Percentiles rank a stretch among this genome's conserved stretches.
phyloP scores from a whole-genome alignment of 1,139 yeast genomes.

The Suhomyces bolitotheri region DNA sequence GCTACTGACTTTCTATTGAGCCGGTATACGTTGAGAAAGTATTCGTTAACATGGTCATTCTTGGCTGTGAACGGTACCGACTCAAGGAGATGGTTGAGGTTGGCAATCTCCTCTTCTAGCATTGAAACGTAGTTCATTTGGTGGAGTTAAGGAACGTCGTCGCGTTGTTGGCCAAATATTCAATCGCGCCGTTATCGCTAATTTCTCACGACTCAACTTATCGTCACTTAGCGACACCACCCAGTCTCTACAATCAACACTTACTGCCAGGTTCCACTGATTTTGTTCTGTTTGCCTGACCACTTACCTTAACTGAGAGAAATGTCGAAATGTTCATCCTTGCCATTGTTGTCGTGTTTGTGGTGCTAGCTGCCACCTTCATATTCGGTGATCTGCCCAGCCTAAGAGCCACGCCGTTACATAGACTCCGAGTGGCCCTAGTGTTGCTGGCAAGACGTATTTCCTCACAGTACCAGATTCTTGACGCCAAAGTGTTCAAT shows the following conservation, averaged over 20 bases:
- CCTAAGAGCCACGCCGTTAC: conserved; percentile 38
- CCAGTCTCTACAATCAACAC: too few relatives aligned
- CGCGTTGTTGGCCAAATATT: too few relatives aligned
- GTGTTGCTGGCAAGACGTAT: conserved; percentile 7
- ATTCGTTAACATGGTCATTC: conserved; percentile 13
- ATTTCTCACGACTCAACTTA: too few relatives aligned
- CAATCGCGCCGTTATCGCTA: too few relatives aligned
- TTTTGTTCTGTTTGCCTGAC: too few relatives aligned
- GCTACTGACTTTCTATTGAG: conserved; percentile 28
- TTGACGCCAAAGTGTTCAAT: conserved; percentile 15
- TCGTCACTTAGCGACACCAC: neutral
- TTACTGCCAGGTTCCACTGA: neutral
- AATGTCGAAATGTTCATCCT: too few relatives aligned
- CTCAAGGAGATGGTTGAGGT: conserved; percentile 30
- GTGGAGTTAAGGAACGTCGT: too few relatives aligned
- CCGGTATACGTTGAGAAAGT: conserved; percentile 37
- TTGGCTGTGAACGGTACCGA: conserved; percentile 37
- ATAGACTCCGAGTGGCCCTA: conserved; percentile 19
- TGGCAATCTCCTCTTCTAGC: conserved; percentile 29
- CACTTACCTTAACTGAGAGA: too few relatives aligned
- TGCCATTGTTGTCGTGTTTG: conserved; percentile 3
- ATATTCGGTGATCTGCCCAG: conserved; percentile 59
- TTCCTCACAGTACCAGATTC: conserved; percentile 6
- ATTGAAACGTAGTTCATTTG: conserved; percentile 12
- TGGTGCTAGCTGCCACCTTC: conserved; percentile 17